Base-by-base conservation (phyloP, 208 protist genomes). In the Trypanosoma melophagium region DNA sequence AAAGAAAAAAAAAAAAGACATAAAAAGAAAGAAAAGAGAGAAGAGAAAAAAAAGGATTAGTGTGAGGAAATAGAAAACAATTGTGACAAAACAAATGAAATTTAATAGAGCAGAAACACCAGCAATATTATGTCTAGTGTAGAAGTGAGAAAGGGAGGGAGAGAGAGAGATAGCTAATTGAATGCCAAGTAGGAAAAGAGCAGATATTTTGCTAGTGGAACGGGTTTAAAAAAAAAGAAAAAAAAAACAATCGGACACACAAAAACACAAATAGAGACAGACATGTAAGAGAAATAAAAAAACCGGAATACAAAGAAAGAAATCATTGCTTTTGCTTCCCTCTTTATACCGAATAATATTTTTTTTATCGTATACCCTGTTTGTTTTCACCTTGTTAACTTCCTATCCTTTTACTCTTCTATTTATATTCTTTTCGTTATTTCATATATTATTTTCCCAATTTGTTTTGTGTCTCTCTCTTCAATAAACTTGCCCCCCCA, bases 61-160 rank as follows among this genome's bases (percentile, higher is more conserved):
- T 54, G 25, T 31, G 54, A 55, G 45, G 69, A 60, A 73, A 69
- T 62, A 73, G 58, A 73, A 66, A 41, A 7, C 9, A 59, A 47
- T 47, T 17, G 51, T 2, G 49, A 17, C 22, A 38, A 58, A 58
- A 72, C 24, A 52, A 19, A 31, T 41, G 8, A 57, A 2, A 35
- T 19, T 44, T 28, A 50, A 58, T 17, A 56, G 56, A 19, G 50
- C 8, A 40, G 14, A n/a, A 42, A 55, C 10, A 16, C 21, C 5
- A 66, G 21, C 21, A 51, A 61, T 13, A 9, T 2, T 47, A 22
- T 5, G 5, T 1, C 5, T 35, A 35, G 28, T 35, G 28, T 1
- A 5, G 28, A 35, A 35, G 5, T 35, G 28, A 35, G 28, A 35
- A 35, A 35, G 28, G 28, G 28, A 5, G n/a, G n/a, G n/a, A n/a